Conservation (phyloP, 1,284 basidiomycete genomes). For the Irpex lacteus region DNA sequence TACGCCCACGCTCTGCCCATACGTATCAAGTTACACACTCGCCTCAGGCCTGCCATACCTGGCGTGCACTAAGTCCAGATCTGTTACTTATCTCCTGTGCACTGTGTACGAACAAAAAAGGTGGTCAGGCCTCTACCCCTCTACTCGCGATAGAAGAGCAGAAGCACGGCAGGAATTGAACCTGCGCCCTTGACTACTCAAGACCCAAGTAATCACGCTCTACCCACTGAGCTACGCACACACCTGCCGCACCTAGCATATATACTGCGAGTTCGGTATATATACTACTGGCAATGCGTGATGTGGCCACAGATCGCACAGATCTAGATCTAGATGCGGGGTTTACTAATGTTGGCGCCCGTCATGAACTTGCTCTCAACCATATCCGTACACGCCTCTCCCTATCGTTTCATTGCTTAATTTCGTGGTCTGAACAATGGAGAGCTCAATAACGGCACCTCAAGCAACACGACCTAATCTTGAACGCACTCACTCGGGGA, state of each 20-base stretch:
- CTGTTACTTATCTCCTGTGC: no score
- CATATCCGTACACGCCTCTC: no score
- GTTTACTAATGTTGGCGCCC: not conserved
- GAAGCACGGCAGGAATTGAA: not conserved
- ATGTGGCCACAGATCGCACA: not conserved
- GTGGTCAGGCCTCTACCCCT: no score
- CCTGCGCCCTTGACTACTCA: not conserved
- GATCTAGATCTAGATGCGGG: not conserved
- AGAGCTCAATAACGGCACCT: not conserved
- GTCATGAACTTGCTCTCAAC: no score
- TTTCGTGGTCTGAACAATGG: not conserved
- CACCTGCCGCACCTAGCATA: not conserved
- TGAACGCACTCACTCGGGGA: slow-evolving; percentile 4
- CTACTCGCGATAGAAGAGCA: not conserved
- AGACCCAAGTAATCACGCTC: not conserved
- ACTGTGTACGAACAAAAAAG: no score
- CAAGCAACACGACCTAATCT: slow-evolving; percentile 1
- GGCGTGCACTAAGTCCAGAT: no score
- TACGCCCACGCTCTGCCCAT: no score
- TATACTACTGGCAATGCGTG: no score
- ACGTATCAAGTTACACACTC: no score
- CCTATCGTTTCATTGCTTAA: not conserved
- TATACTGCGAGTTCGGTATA: not conserved
- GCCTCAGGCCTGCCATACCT: no score
- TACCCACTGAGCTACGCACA: not conserved